Conservation (phyloP, 306 rosid species). For the Medicago ruthenica region DNA sequence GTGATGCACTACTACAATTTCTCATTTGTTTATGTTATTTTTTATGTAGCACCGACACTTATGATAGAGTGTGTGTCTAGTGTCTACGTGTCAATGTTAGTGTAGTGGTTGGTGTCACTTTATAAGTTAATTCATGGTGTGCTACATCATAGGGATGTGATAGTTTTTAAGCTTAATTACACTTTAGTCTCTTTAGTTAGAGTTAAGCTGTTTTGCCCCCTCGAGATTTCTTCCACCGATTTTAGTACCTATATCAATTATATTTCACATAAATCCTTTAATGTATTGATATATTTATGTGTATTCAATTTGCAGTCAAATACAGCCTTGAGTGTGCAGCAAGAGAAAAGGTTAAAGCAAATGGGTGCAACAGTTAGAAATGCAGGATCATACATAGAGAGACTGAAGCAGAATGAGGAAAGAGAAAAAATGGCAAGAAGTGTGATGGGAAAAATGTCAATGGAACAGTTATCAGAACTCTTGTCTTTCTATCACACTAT, state of each 20-base stretch:
- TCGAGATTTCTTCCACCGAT: too few species aligned
- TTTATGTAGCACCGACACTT: not conserved
- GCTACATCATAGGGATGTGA: not conserved
- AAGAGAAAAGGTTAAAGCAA: conserved; percentile 84
- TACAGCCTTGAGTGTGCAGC: conserved; percentile 80
- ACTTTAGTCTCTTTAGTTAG: too few species aligned
- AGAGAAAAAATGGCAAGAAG: conserved; percentile 70
- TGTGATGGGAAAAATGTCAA: conserved; percentile 79
- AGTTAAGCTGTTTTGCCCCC: too few species aligned
- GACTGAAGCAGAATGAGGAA: conserved; percentile 67
- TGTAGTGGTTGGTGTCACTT: not conserved
- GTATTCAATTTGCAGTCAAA: conserved; percentile 65
- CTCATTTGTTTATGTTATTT: not conserved
- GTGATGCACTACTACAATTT: conserved; percentile 42
- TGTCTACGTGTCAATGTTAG: not conserved
- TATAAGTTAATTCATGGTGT: too few species aligned
- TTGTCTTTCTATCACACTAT: conserved; percentile 81
- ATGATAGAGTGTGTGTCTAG: not conserved
- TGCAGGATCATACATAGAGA: conserved; percentile 71
- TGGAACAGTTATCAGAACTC: conserved; percentile 77
- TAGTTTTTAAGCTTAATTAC: too few species aligned
- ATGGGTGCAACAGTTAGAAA: conserved; percentile 98
- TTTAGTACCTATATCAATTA: too few species aligned
- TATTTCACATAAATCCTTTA: too few species aligned
- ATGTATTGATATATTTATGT: not conserved